Evolutionary conservation across 2,329 filamentous ascomycete genomes (phyloP), one percentile per base, ranked within the genome.

Genomic region (Talaromyces albobiverticillius): DNA sequence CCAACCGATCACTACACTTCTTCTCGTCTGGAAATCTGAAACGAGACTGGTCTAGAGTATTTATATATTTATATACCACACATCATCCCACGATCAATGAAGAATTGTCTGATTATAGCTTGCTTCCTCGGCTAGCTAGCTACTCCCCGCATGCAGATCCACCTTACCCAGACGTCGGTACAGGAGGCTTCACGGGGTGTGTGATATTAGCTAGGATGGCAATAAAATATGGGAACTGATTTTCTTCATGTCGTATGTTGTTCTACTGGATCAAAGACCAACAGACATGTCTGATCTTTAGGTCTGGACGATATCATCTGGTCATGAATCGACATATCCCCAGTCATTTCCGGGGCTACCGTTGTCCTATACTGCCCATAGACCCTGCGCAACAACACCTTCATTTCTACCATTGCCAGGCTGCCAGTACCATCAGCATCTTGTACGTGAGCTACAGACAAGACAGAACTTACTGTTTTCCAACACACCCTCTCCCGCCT

Each of bases 401-500:
- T 88, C 85, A 89, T 88, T 68, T 88, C 85, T 14, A 80, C 79
- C 48, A 86, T 72, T 0, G 85, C 85, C 53, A 88, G 76, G 60
- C 79, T 82, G 54, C 32, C n/a, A 32, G 5, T n/a, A 14, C 59
- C 20, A 59, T 58, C 50, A 55, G 26, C 16, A 25, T 32, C 13
- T 34, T 10, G 4, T 31, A 31, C 13, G 3, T 5, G 6, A 38
- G 36, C 34, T n/a, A 36, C 3, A 10, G 36, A 11, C n/a, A 47
- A 47, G 26, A 6, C 0, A 36, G 11, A 43, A 81, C 84, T 72
- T 71, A 88, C 85, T 88, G 79, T 43, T 61, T 62, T 8, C 66
- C 66, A 1, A 60, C 67, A 57, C 86, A 89, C 0, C 84, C 84
- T 60, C 86, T 73, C 0, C 83, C 85, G 4, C 86, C 86, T 46